Evolutionary conservation across 1,284 basidiomycete genomes (phyloP), one percentile per base, ranked within the genome.

Genomic region (Puccinia hordei): DNA sequence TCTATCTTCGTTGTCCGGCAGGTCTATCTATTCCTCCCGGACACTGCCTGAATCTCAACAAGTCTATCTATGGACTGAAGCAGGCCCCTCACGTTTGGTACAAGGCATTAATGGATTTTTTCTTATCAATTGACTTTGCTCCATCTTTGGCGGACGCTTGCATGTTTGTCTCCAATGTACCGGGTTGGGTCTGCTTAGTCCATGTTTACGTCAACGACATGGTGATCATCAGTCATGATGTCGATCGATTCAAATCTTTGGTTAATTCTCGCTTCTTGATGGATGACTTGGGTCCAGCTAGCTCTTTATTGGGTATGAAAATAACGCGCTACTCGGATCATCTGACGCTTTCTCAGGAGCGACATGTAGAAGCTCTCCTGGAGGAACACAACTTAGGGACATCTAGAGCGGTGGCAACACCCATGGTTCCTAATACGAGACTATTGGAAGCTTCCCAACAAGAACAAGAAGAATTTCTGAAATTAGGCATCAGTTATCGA

Each of bases 61-160:
- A 71, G 41, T 44, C 68, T 8, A 44, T 71, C 8, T 71, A 71
- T 49, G 68, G 68, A 17, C 22, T 71, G 3, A 71, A 71, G 35
- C 68, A 71, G 27, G 27, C 38, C 5, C 68, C 68, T 17, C 2
- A 41, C 4, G 12, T 38, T 30, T 71, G 68, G 68, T 71, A 71
- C 46, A n/a, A n/a, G n/a, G n/a, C 10, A 41, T 13, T 24, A 30
- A 3, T 6, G 15, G 17, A 38, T 8, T 71, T 71, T 41, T 71
- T 71, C 35, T 5, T 1, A 4, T 44, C 17, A 1, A 46, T 71
- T 9, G 30, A 71, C 44, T 71, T 71, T 27, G 17, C 68, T 49
- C 19, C 44, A 1, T 44, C 38, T 2, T 5, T 2, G 1, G 44
- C 38, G 15, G 44, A 71, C 24, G n/a, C 68, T n/a, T 46, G 68